phyloP scores from a whole-genome alignment of 176 grass and related monocot genomes.

The Coix lacrymajobi region DNA sequence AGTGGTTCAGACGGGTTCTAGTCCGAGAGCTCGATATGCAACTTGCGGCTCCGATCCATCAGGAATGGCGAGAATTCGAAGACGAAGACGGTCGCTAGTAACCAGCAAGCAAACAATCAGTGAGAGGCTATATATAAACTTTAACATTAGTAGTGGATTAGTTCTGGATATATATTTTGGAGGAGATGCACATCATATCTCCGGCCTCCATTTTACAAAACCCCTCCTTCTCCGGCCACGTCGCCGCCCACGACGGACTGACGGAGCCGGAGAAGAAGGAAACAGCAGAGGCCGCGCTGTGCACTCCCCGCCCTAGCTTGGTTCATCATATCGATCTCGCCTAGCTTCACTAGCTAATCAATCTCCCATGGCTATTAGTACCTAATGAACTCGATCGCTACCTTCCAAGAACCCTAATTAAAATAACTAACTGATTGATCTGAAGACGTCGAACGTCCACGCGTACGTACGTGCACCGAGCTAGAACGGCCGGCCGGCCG shows the following conservation, averaged over 20 bases:
- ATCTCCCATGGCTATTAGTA: not conserved
- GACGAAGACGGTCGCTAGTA: too few relatives aligned
- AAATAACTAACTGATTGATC: not conserved
- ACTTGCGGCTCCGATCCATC: not conserved
- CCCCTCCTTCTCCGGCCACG: slow-evolving; percentile 44
- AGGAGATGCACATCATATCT: slow-evolving; percentile 47
- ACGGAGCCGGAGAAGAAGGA: slow-evolving; percentile 45
- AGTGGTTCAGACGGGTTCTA: not conserved
- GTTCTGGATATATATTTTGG: slow-evolving; percentile 27
- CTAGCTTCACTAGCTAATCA: not conserved
- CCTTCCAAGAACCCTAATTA: not conserved
- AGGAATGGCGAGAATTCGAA: too few relatives aligned
- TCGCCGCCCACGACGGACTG: not conserved
- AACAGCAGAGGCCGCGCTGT: slow-evolving; percentile 30
- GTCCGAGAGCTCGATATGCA: not conserved
- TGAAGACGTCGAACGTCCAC: too few relatives aligned
- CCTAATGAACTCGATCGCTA: not conserved
- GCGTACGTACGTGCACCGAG: too few relatives aligned
- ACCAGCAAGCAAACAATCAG: not conserved
- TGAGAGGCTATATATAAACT: slow-evolving; percentile 15
- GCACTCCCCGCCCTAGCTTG: not conserved
- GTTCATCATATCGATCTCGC: not conserved
- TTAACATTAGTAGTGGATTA: slow-evolving; percentile 21
- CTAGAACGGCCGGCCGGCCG: too few relatives aligned
- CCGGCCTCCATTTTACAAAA: slow-evolving; percentile 71